Evolutionary conservation across 768 basidiomycete species (phyloP).

Genomic region (Cystofilobasidium macerans): DNA sequence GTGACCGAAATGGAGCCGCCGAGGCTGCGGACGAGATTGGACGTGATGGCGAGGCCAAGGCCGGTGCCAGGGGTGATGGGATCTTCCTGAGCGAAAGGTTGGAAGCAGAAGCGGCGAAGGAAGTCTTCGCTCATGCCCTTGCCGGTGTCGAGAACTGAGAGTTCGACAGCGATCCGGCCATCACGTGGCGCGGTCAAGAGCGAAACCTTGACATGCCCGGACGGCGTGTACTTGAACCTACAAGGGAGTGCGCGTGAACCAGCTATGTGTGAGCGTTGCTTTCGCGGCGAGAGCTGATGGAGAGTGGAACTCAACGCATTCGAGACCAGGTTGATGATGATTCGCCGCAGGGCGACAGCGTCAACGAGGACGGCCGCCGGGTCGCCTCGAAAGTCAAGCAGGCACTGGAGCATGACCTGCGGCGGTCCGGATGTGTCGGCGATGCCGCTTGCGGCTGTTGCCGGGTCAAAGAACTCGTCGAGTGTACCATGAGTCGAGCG

Average conservation of each 20-base stretch:
- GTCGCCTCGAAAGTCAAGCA: neutral
- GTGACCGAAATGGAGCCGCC: conserved; percentile 1
- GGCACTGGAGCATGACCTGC: neutral
- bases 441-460: too few species aligned
- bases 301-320: conserved; percentile 42
- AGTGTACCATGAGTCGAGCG: neutral
- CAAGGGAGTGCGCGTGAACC: too few species aligned
- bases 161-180: conserved; percentile 59
- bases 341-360: conserved; percentile 77
- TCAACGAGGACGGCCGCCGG: conserved; percentile 56
- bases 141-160: conserved; percentile 76
- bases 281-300: neutral
- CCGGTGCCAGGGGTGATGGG: conserved; percentile 86
- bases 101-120: neutral
- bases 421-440: neutral
- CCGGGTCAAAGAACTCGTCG: neutral
- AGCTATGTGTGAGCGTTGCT: too few species aligned
- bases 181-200: conserved; percentile 48
- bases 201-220: conserved; percentile 71
- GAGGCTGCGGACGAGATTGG: neutral
- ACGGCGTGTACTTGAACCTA: neutral
- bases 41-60: conserved; percentile 68
- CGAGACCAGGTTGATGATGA: conserved; percentile 87
- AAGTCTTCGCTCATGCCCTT: conserved; percentile 40
- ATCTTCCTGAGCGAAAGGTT: conserved; percentile 56